phyloP scores from a whole-genome alignment of 352 stramenopile genomes.

The Phytophthora agathidicida region DNA sequence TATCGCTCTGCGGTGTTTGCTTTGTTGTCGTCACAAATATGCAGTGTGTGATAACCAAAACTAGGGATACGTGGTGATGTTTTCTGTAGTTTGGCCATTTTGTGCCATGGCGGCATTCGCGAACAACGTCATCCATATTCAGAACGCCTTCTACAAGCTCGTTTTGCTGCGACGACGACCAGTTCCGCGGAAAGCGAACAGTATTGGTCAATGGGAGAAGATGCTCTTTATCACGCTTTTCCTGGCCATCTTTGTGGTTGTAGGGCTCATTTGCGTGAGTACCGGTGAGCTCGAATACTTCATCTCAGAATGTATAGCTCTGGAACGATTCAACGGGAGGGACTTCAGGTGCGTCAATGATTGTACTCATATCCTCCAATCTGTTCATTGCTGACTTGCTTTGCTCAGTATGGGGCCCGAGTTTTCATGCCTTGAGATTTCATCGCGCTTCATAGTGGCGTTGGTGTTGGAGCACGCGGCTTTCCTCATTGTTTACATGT shows the following conservation, averaged over 20 bases:
- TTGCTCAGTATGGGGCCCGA: constrained; percentile 77
- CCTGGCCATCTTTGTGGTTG: constrained; percentile 82
- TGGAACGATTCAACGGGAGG: constrained; percentile 79
- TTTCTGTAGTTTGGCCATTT: constrained; percentile 89
- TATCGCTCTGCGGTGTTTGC: background rate
- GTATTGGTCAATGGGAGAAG: constrained; percentile 88
- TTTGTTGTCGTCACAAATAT: constrained; percentile 10
- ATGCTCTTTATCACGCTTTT: constrained; percentile 87
- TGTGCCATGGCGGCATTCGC: constrained; percentile 75
- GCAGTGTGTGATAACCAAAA: background rate
- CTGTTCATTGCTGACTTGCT: constrained; percentile 15
- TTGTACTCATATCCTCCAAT: background rate
- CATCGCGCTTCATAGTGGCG: constrained; percentile 79
- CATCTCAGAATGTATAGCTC: constrained; percentile 66
- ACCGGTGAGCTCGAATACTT: constrained; percentile 88
- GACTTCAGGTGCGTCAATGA: constrained; percentile 87
- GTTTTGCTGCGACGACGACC: constrained; percentile 70
- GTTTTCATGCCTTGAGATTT: constrained; percentile 79
- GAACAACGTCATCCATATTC: constrained; percentile 87
- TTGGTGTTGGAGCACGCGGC: constrained; percentile 79
- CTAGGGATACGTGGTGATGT: constrained; percentile 90
- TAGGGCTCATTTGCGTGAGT: constrained; percentile 85
- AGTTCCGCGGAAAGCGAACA: constrained; percentile 84
- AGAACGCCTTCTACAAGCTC: constrained; percentile 86
- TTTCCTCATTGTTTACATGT: constrained; percentile 74